phyloP scores from a whole-genome alignment of 2,329 filamentous ascomycete species.

The Trichoderma koningii region DNA sequence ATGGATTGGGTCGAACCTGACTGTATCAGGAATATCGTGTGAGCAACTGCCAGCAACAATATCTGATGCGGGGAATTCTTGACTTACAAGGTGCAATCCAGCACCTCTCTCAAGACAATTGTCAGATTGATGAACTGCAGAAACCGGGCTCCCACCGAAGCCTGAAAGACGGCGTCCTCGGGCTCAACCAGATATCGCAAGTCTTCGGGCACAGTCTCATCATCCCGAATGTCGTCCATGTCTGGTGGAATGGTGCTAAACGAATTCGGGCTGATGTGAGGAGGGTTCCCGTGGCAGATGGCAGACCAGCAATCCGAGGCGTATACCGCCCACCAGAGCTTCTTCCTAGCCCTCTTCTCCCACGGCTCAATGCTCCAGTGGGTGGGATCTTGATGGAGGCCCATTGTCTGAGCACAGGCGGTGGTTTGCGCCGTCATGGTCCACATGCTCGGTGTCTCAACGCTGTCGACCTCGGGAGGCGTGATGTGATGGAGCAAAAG shows the following conservation, averaged over 20 bases:
- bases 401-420: constrained; percentile 49
- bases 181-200: constrained; percentile 42
- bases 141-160: constrained; percentile 44
- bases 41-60: background rate
- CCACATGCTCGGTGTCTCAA: constrained; percentile 51
- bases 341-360: constrained; percentile 48
- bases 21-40: constrained; percentile 26
- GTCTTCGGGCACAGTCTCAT: constrained; percentile 46
- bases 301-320: constrained; percentile 49
- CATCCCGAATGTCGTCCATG: constrained; percentile 47
- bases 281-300: constrained; percentile 50
- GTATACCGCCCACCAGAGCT: constrained; percentile 51
- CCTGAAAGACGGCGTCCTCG: constrained; percentile 38
- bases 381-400: constrained; percentile 48
- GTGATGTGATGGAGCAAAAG: constrained; percentile 49
- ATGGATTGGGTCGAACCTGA: constrained; percentile 33
- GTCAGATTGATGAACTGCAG: constrained; percentile 40
- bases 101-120: constrained; percentile 37
- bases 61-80: background rate
- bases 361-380: constrained; percentile 46
- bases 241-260: constrained; percentile 45
- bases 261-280: constrained; percentile 45
- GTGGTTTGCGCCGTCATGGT: constrained; percentile 47
- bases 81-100: constrained; percentile 42
- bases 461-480: constrained; percentile 48